Conservation (phyloP, 1,139 yeast genomes). For the Kodamaea derodonti region DNA sequence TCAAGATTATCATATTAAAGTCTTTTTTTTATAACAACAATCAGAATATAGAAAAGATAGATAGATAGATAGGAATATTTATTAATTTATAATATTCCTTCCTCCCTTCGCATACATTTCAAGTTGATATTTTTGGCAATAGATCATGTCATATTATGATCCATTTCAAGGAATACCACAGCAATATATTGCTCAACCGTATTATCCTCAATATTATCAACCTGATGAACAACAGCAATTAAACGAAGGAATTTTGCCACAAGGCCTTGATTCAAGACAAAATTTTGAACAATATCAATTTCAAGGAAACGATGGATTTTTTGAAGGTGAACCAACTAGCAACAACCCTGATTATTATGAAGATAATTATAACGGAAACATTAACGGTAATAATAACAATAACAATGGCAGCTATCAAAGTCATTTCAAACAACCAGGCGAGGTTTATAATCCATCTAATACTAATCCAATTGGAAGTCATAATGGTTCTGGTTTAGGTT, state of each 20-base stretch:
- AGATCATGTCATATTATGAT: slow-evolving; percentile 41
- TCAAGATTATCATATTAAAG: too few relatives aligned
- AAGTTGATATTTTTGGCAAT: background rate
- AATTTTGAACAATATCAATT: slow-evolving; percentile 16
- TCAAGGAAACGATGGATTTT: slow-evolving; percentile 4
- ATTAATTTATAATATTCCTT: too few relatives aligned
- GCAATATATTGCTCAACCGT: slow-evolving; percentile 34
- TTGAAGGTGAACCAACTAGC: background rate
- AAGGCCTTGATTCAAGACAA: slow-evolving; percentile 11
- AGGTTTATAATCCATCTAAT: background rate
- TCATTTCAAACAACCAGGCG: background rate
- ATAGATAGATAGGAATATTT: background rate
- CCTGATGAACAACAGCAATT: slow-evolving; percentile 12
- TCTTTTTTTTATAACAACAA: background rate
- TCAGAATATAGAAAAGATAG: background rate
- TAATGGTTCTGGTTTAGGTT: slow-evolving; percentile 1
- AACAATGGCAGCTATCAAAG: background rate
- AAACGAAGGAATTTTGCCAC: slow-evolving; percentile 9
- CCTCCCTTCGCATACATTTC: too few relatives aligned
- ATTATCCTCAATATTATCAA: slow-evolving; percentile 32
- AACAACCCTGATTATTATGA: too few relatives aligned
- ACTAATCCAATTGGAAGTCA: background rate
- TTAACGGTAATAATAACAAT: background rate
- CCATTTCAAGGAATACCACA: slow-evolving; percentile 42
- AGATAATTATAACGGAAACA: background rate